Evolutionary conservation across 2,329 filamentous ascomycete species (phyloP), one percentile per base, ranked within the genome.

Genomic region (Fusarium zealandicum): DNA sequence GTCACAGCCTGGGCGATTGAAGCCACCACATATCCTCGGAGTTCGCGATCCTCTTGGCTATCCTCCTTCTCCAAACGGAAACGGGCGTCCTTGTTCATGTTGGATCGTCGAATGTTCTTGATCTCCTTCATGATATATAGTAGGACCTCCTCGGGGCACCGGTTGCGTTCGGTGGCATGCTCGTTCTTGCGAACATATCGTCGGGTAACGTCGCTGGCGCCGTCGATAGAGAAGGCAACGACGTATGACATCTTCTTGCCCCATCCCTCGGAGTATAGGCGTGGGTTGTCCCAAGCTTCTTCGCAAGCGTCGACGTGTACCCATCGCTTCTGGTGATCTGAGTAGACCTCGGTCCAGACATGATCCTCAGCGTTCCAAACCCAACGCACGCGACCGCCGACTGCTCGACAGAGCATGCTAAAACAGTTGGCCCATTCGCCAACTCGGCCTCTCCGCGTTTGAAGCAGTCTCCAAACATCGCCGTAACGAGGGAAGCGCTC

Each of bases 401-500:
- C 86, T 5, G 95, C 95, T 55, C 93, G 86, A 79, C 93, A 98
- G 45, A 99, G 83, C 95, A 98, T 98, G 77, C 89, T 93, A 78
- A 99, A 99, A 81, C 93, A 97, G 76, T 97, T 98, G 63, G 92
- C 92, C 92, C 95, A 98, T 78, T 99, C 95, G 57, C 95, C 95
- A 57, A 89, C 89, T 64, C 95, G 88, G 30, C 95, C 95, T 64
- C 90, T 84, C 64, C 90, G 82, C 22, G 92, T 96, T 73, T 97
- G 90, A 36, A 99, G 78, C 56, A 98, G 77, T 43, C 92, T 88
- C 87, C 96, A 98, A 20, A 96, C 93, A 71, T 99, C 93, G 54
- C 91, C 93, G 73, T 96, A 98, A 56, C 95, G 86, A 32, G 95
- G 93, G 65, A 97, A 99, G 60, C 93, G 86, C 73, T 97, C 93